These are phyloP conservation scores for Aquilaria yunnanensis DNA, from an alignment of 345 rosid genomes.

Conservation along the genomic window DNA sequence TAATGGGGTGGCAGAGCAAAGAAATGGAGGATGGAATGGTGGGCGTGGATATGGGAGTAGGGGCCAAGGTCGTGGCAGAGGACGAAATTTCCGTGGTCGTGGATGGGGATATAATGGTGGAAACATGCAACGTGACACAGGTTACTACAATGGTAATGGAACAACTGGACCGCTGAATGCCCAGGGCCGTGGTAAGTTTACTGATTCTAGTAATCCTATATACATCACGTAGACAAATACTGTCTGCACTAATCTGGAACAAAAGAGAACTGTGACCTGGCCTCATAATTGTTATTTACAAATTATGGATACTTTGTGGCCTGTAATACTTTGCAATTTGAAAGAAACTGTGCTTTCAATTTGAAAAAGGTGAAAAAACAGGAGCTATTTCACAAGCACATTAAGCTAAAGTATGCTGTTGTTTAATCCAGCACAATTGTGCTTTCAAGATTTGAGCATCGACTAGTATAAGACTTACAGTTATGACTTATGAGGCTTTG, in stretches of 20 bases:
- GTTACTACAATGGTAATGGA: conserved; percentile 14
- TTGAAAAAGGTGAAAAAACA: too few relatives aligned
- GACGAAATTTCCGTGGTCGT: conserved; percentile 38
- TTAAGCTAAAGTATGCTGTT: too few relatives aligned
- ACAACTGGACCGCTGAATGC: conserved; percentile 14
- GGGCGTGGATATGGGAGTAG: conserved; percentile 34
- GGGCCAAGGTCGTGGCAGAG: conserved; percentile 47
- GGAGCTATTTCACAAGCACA: too few relatives aligned
- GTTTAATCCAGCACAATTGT: too few relatives aligned
- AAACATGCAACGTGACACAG: conserved; percentile 15
- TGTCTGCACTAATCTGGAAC: not conserved
- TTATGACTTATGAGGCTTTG: too few relatives aligned
- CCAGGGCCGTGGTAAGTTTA: conserved; percentile 14
- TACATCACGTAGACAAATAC: not conserved
- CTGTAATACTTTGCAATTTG: not conserved
- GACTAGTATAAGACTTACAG: too few relatives aligned
- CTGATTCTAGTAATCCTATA: conserved; percentile 1
- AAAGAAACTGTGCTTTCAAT: too few relatives aligned
- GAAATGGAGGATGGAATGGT: conserved; percentile 39
- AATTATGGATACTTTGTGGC: not conserved
- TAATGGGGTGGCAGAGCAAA: conserved; percentile 29
- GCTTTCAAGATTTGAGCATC: too few relatives aligned
- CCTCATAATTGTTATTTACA: not conserved
- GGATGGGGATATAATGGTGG: conserved; percentile 27
- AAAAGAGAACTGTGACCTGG: not conserved